Evolutionary conservation across 495 filamentous ascomycete genomes (phyloP).

Genomic region (Aspergillus egyptiacus): DNA sequence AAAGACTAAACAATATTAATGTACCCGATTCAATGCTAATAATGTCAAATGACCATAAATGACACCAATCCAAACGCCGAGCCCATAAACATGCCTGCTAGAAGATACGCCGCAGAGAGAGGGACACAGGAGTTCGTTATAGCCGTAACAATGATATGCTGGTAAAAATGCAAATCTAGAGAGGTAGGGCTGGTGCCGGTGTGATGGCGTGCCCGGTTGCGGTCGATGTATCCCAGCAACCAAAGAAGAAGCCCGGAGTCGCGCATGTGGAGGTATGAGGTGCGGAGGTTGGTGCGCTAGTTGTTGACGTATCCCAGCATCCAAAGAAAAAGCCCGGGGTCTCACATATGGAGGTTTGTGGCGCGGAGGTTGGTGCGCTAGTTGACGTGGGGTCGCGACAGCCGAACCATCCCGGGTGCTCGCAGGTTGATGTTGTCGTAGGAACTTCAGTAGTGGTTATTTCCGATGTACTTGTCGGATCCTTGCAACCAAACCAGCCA

Average conservation of each 20-base stretch:
- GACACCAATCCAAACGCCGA: slow-evolving; percentile 1
- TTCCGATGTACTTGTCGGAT: slow-evolving; percentile 33
- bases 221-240: slow-evolving; percentile 44
- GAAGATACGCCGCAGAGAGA: slow-evolving; percentile 4
- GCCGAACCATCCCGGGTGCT: slow-evolving; percentile 66
- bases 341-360: slow-evolving; percentile 35
- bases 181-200: slow-evolving; percentile 8
- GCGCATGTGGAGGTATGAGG: slow-evolving; percentile 36
- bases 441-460: slow-evolving; percentile 24
- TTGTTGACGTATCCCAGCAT: slow-evolving; percentile 47
- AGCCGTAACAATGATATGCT: background rate
- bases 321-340: slow-evolving; percentile 53
- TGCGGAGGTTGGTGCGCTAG: slow-evolving; percentile 30
- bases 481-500: slow-evolving; percentile 55
- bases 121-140: slow-evolving; percentile 2
- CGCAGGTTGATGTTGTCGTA: slow-evolving; percentile 42
- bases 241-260: slow-evolving; percentile 51
- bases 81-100: no score
- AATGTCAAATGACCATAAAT: no score
- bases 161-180: background rate
- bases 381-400: slow-evolving; percentile 52
- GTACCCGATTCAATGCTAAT: no score
- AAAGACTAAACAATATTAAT: no score
- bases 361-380: slow-evolving; percentile 29
- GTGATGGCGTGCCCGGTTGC: slow-evolving; percentile 33